Base-by-base conservation (phyloP, 306 rosid genomes). In the Quercus alba region DNA sequence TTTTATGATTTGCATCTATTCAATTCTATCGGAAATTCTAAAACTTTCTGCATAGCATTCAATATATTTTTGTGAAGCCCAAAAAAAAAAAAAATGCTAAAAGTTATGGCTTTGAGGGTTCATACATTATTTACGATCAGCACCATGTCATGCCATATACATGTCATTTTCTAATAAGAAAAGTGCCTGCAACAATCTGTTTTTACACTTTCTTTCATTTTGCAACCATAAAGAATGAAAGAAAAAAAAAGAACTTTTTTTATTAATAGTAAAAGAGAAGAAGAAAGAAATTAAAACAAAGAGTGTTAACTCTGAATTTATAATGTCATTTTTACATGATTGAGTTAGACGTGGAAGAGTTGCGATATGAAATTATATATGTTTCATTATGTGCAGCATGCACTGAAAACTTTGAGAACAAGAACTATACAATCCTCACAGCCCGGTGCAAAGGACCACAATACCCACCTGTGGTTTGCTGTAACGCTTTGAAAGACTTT, bases 381-480 rank as follows among this genome's bases (percentile, higher is more conserved):
- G 21, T 33, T 23, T 56, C n/a, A 57, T 51, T 69, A 74, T 76
- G 14, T 85, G 85, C 87, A 94, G 98, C 73, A 10, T 95, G 99
- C 62, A 8, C 28, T 5, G 78, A 82, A 69, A 74, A 93, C 82
- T 90, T 95, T 81, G 90, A 95, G 90, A 72, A 68, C 69, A 69
- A 90, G 54, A 95, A 95, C 86, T 95, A 90, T 81, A 91, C 99
- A 44, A 77, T 93, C 75, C 77, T 95, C 4, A 95, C 99, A 80
- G 90, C 92, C 88, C 88, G 87, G 59, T 95, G 99, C 86, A 95
- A 95, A 82, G 99, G 99, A 21, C 99, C 99, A 1, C 81, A 77
- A 68, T 95, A 90, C 77, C 93, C 93, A 56, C 56, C 97, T 1
- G 79, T 81, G 67, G 38, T 62, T 18, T 95, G 99, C 51, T 93